Base-by-base conservation (phyloP, 768 basidiomycete genomes). In the Leccinum disarticulatum region DNA sequence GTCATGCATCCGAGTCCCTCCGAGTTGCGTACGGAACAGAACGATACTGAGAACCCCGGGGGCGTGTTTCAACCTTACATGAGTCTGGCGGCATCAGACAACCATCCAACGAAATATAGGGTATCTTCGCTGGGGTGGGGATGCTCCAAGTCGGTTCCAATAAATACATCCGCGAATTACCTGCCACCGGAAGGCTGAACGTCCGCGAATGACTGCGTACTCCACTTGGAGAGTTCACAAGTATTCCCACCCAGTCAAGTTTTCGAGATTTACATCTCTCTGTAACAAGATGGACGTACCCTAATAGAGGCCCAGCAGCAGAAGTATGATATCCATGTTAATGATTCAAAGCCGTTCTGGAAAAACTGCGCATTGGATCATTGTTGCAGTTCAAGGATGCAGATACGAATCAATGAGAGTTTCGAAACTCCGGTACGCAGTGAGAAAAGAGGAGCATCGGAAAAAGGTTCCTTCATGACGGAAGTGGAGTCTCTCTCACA, bases 181-280 rank as follows among this genome's bases (percentile, higher is more conserved):
- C 46, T 72, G 55, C 27, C 67, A 74, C 31, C 61, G 58, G 33
- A 72, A 74, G 17, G 68, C 6, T 3, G 64, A 11, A 19, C 61
- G 66, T 4, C 65, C 52, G 41, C 64, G 65, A 36, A 74, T 36
- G 30, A 74, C 55, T 4, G 64, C 68, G 10, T 57, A 65, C 52
- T 74, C 73, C 4, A 68, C 58, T 2, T 59, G 56, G 13, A 64
- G 50, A 2, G 65, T 22, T 22, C 22, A 22, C 22, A 22, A 22
- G 36, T 69, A 72, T 14, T 70, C 66, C 73, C 71, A 72, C 3
- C 71, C 70, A 27, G 3, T 14, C 1, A n/a, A 49, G 19, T 0
- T 22, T 43, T 52, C 15, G n/a, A 31, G 43, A 17, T 36, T 1
- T 3, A n/a, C 14, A 4, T 54, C 13, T 41, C 46, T 33, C 15